Base-by-base conservation (phyloP, 805 yeast genomes). In the Candida ipomoeae region DNA sequence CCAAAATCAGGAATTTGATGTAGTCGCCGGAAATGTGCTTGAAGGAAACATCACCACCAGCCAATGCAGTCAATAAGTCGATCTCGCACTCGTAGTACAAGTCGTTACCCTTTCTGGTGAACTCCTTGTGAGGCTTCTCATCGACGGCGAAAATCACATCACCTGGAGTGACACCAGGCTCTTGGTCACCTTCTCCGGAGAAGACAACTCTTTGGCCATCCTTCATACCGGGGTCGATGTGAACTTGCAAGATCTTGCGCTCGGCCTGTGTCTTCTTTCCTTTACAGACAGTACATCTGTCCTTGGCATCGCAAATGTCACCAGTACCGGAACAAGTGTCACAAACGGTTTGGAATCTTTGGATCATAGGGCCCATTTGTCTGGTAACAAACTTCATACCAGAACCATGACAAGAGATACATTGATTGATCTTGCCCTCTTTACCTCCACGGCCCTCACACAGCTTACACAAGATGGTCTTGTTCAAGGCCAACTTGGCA, bases 331-430 rank as follows among this genome's bases (percentile, higher is more conserved):
- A 74, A 83, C 99, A 94, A 52, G 73, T 84, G 60, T 87, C 92
- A 86, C 99, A 94, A 48, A 83, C 84, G 42, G 95, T 83, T 77
- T 94, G 98, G 83, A 88, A 88, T 79, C 97, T 87, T 78, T 94
- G 99, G 64, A 94, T 87, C 91, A 94, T 89, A 59, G 96, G 97
- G 62, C 99, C 99, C 97, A 94, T 91, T 74, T 94, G 98, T 77
- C 96, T 87, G 48, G 97, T 89, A 59, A 90, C 86, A 58, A 92
- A 85, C 71, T 82, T 88, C 70, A 85, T 73, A 81, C 99, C 99
- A 62, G 81, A 79, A 71, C 99, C 99, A 65, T 82, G 80, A 84
- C 99, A 94, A 37, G 82, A 68, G 47, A 83, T 58, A 83, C 99
- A 94, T 62, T 83, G 83, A 77, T 86, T 87, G 57, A 91, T 96